Percentiles rank a stretch among this genome's conserved stretches.
Evolutionary conservation across 495 filamentous ascomycete genomes (phyloP).

Genomic region (Tuber aestivum): DNA sequence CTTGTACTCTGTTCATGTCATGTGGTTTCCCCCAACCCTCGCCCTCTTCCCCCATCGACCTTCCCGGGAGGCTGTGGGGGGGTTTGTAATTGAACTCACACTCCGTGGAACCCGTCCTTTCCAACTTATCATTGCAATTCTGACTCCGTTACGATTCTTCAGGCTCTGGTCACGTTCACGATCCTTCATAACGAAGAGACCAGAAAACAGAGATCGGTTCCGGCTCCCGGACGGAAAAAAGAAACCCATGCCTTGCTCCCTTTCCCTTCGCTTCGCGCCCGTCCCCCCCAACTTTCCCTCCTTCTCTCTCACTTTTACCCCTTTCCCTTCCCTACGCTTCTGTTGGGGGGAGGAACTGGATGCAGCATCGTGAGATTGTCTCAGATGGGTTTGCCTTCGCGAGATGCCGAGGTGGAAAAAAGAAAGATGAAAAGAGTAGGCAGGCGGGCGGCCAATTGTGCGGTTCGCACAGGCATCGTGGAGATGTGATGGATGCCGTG

Average conservation of each 20-base stretch:
- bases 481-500: constrained; percentile 30
- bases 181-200: constrained; percentile 14
- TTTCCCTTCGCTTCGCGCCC: not conserved
- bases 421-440: not conserved
- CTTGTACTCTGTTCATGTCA: not conserved
- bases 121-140: not conserved
- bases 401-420: too few species aligned
- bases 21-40: not conserved
- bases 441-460: constrained; percentile 24
- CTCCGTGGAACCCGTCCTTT: not conserved
- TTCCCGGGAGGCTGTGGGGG: constrained; percentile 23
- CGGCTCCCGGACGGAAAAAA: not conserved
- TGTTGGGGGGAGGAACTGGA: constrained; percentile 14
- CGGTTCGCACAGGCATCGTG: constrained; percentile 14
- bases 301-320: constrained; percentile 5
- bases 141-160: not conserved
- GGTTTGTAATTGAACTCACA: constrained; percentile 30
- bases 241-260: not conserved
- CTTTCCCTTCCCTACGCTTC: constrained; percentile 6
- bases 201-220: constrained; percentile 20
- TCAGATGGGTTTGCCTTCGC: constrained; percentile 15
- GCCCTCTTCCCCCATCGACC: not conserved
- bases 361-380: constrained; percentile 39
- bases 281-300: too few species aligned
- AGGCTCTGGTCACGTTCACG: constrained; percentile 25